Conservation (phyloP, 768 basidiomycete genomes). For the Mycena vulgaris region DNA sequence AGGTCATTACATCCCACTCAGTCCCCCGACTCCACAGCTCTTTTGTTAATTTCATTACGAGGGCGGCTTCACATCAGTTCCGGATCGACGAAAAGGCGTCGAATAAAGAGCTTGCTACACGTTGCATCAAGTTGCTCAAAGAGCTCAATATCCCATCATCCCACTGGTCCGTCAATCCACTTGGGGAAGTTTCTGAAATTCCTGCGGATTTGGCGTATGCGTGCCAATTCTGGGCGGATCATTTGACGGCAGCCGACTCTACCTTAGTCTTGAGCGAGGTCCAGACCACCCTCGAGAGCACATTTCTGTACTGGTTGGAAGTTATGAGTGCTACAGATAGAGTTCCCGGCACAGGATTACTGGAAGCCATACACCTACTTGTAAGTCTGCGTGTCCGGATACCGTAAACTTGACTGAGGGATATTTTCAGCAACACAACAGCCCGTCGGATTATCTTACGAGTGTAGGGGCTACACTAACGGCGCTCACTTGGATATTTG, state of each 20-base stretch:
- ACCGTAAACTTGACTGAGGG: no score
- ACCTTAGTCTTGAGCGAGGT: not conserved
- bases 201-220: not conserved
- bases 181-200: not conserved
- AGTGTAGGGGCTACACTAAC: no score
- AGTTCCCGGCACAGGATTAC: not conserved
- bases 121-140: not conserved
- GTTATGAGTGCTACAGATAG: not conserved
- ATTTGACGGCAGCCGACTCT: not conserved
- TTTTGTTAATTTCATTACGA: constrained; percentile 4
- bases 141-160: not conserved
- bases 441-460: no score
- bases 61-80: not conserved
- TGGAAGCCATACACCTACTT: no score
- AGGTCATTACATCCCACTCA: not conserved
- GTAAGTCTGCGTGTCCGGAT: no score
- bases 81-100: not conserved
- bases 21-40: not conserved
- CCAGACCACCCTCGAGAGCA: not conserved
- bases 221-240: constrained; percentile 9
- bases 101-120: not conserved
- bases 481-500: no score
- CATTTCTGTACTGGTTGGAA: constrained; percentile 5
- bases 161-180: not conserved
- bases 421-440: no score